Base-by-base conservation (phyloP, 345 rosid genomes). In the Linum tenue region DNA sequence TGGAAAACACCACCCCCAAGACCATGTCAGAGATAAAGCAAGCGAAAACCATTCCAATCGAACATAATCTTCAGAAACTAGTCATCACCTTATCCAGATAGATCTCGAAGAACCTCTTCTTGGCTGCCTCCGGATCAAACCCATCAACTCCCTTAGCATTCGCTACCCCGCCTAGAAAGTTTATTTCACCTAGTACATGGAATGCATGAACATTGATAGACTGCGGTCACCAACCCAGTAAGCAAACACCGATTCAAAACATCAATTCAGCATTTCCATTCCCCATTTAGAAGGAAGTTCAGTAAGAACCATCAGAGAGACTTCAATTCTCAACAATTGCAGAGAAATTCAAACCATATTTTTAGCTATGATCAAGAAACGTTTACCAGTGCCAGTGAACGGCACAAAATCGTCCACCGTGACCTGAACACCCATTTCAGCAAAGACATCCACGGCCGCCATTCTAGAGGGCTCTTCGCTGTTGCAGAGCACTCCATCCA, bases 131-230 rank as follows among this genome's bases (percentile, higher is more conserved):
- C 0, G 95, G 61, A 73, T 83, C 74, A 64, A 88, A 94, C 3
- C 76, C 90, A 75, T 78, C 22, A 3, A 94, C 85, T 63, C 87
- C 97, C 78, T 94, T 94, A 16, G 79, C 80, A n/a, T 86, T 72
- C 71, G 98, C 98, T 64, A 90, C 96, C 12, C 99, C 96, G 69
- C 96, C 92, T 71, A 94, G 77, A 77, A 90, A 86, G 68, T 81
- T 86, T 17, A 92, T 97, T 84, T 88, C 99, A 17, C 97, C 98
- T 92, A 53, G 60, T 37, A 73, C 40, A 76, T 61, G 64, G 40
- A 37, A 4, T 22, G 31, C 31, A 22, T 22, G 31, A 22, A 22
- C 0, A 22, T 22, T 22, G 31, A 22, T 22, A 22, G 31, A 22
- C 31, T 22, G 31, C 31, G 31, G 31, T 22, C 31, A 22, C 31